phyloP scores from a whole-genome alignment of 2,329 filamentous ascomycete genomes.

The Huntiella bhutanensis region DNA sequence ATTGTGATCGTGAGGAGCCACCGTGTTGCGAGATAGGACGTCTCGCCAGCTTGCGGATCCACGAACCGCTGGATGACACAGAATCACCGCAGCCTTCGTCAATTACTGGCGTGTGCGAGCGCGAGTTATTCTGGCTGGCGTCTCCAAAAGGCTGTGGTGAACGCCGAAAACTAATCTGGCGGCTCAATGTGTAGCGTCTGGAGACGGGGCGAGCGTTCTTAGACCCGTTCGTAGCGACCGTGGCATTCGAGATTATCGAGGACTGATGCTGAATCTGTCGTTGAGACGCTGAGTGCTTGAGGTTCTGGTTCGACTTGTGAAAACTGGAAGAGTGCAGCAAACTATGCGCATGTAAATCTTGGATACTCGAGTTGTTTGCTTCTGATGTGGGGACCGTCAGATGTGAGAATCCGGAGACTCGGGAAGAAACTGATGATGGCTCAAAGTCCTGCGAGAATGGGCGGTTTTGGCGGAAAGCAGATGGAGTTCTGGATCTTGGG shows the following conservation, averaged over 20 bases:
- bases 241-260: conserved; percentile 13
- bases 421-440: conserved; percentile 3
- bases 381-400: conserved; percentile 3
- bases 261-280: conserved; percentile 10
- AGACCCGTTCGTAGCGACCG: conserved; percentile 8
- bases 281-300: conserved; percentile 7
- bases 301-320: conserved; percentile 6
- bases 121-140: conserved; percentile 11
- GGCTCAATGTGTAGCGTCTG: conserved; percentile 12
- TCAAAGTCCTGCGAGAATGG: conserved; percentile 10
- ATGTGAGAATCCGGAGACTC: conserved; percentile 5
- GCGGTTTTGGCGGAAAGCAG: conserved; percentile 3
- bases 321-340: background rate
- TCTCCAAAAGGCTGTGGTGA: conserved; percentile 14
- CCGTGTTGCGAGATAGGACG: conserved; percentile 46
- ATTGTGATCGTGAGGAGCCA: conserved; percentile 39
- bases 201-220: conserved; percentile 14
- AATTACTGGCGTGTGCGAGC: conserved; percentile 13
- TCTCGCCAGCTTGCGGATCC: conserved; percentile 52
- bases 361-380: conserved; percentile 1
- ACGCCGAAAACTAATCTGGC: conserved; percentile 9
- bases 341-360: background rate
- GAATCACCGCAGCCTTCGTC: conserved; percentile 35
- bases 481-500: conserved; percentile 4
- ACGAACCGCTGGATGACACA: conserved; percentile 41